These are phyloP conservation scores for Cylindrotheca closterium DNA, from an alignment of 108 stramenopile genomes.

Conservation along the genomic window DNA sequence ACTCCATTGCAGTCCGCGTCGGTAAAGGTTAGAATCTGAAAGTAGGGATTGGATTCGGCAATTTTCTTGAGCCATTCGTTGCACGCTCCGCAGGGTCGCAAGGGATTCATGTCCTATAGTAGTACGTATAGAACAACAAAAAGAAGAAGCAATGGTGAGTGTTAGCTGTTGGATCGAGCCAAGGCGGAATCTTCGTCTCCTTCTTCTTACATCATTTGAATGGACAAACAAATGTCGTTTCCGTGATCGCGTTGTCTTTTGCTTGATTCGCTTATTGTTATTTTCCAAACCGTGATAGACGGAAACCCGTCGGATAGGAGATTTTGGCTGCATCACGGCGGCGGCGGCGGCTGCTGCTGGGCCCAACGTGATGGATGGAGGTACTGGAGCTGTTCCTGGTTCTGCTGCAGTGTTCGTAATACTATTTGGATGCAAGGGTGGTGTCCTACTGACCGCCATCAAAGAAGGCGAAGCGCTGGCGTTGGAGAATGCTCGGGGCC, in stretches of 20 bases:
- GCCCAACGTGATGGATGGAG: neutral
- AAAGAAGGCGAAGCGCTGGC: neutral
- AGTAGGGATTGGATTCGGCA: conserved; percentile 94
- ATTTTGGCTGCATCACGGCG: neutral
- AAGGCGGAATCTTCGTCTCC: no score
- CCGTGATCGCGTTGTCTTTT: neutral
- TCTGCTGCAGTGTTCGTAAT: neutral
- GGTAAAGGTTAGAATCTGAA: conserved; percentile 93
- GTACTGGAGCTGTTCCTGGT: no score
- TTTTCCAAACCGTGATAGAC: conserved; percentile 26
- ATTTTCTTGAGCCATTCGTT: conserved; percentile 98
- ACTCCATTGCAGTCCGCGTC: conserved; percentile 87
- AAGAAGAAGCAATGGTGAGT: no score
- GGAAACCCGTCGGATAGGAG: conserved; percentile 47
- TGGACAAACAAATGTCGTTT: neutral
- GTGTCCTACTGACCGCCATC: neutral
- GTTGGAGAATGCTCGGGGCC: neutral
- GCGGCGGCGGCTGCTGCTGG: neutral
- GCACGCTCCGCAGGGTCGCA: conserved; percentile 96
- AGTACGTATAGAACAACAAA: no score
- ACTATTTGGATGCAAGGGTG: neutral
- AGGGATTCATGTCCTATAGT: conserved; percentile 81
- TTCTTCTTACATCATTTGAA: neutral
- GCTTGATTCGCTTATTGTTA: neutral
- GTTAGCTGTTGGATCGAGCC: no score